Base-by-base conservation (phyloP, 2,329 filamentous ascomycete species). In the Ceratocystis ficicola region DNA sequence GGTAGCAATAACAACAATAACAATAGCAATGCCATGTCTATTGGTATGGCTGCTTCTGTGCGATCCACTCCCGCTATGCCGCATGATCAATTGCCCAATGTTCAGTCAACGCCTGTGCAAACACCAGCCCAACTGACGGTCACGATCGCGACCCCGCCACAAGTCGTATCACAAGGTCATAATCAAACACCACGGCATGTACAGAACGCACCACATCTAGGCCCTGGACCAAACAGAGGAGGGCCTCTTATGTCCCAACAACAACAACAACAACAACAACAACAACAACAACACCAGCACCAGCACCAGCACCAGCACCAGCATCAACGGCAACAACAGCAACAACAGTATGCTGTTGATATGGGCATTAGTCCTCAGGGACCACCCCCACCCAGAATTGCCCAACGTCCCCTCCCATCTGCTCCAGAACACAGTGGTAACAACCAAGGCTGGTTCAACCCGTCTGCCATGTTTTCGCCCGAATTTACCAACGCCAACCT, bases 361-460 rank as follows among this genome's bases (percentile, higher is more conserved):
- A 65, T 44, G 8, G 41, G 17, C 28, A 62, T 57, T 3, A 63
- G 50, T 36, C 36, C 60, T 17, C 41, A 52, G 22, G 60, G 62
- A 2, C 28, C 36, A 69, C 70, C 4, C 68, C 70, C 28, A 69
- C 72, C 3, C 76, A 77, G 17, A 75, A 78, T 52, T 68, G 72
- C 20, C 72, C 73, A 6, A 73, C 75, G 1, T 72, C 76, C 25
- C 72, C 73, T 17, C 72, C 72, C 5, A 69, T 71, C 6, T n/a
- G 63, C 60, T 10, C 66, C 66, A 69, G 68, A 15, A 17, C 52
- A 57, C 8, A n/a, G 30, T 22, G 22, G 22, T n/a, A 57, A 32
- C 22, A 41, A 15, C 1, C 63, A 64, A 8, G 44, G 63, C 12
- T 68, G 66, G 66, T 68, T 65, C n/a, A 61, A 64, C 20, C 46